A percentile compares a stretch with the other conserved stretches of the same genome.
phyloP scores from a whole-genome alignment of 2,329 filamentous ascomycete species.

The Pseudogymnoascus verrucosus region DNA sequence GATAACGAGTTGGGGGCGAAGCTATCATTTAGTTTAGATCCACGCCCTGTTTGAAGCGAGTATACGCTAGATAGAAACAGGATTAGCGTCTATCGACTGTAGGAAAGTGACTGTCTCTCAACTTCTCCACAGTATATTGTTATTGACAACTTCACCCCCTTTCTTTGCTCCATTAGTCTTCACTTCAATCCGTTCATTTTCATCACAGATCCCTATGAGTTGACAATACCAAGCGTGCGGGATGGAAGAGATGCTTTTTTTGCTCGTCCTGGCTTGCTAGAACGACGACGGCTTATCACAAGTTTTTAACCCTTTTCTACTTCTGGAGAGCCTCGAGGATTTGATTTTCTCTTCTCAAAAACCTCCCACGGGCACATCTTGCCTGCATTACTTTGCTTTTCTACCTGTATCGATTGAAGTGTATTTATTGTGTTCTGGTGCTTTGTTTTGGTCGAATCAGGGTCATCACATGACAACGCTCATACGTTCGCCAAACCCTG shows the following conservation, averaged over 20 bases:
- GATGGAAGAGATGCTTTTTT: constrained; percentile 3
- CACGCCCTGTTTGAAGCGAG: neutral
- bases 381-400: neutral
- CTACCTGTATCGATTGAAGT: neutral
- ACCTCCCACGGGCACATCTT: neutral
- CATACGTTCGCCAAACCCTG: neutral
- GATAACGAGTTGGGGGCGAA: neutral
- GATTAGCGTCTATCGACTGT: neutral
- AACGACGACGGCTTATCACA: neutral
- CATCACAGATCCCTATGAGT: neutral
- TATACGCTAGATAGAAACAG: neutral
- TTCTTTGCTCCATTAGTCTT: constrained; percentile 3
- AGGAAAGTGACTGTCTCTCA: neutral
- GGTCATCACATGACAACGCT: constrained; percentile 2
- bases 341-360: constrained; percentile 1
- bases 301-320: constrained; percentile 4
- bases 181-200: constrained; percentile 6
- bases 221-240: neutral
- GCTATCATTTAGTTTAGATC: neutral
- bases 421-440: neutral
- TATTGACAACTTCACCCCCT: constrained; percentile 5
- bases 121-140: neutral
- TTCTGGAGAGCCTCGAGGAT: neutral
- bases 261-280: constrained; percentile 5
- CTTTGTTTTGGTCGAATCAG: neutral